These are phyloP conservation scores for Vitis hybrid DNA, from an alignment of 177 flowering plant genomes.

Conservation along the genomic window DNA sequence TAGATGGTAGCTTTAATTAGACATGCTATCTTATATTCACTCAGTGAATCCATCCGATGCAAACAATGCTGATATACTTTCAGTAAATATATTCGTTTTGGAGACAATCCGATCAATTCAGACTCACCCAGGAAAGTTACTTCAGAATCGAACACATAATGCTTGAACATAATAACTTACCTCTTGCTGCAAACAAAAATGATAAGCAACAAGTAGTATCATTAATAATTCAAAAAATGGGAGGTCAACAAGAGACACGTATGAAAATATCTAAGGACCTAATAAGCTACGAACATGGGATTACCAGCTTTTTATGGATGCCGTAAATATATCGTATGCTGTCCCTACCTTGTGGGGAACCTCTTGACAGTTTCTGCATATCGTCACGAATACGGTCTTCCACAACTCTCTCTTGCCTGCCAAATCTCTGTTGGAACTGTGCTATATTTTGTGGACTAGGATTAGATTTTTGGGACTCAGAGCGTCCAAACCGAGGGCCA, in stretches of 20 bases:
- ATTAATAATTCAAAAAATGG: conserved; percentile 17
- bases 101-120: conserved; percentile 52
- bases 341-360: conserved; percentile 94
- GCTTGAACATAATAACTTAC: conserved; percentile 85
- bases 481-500: conserved; percentile 45
- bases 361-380: conserved; percentile 62
- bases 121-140: conserved; percentile 59
- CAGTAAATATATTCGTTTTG: conserved; percentile 46
- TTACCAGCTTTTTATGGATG: conserved; percentile 44
- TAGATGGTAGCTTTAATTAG: conserved; percentile 53
- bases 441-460: conserved; percentile 40
- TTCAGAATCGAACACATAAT: conserved; percentile 67
- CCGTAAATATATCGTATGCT: conserved; percentile 43
- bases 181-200: conserved; percentile 84
- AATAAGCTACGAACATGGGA: conserved; percentile 32
- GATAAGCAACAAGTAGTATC: conserved; percentile 39
- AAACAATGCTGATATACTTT: conserved; percentile 49
- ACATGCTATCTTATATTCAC: conserved; percentile 52
- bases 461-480: conserved; percentile 49
- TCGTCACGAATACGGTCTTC: conserved; percentile 80
- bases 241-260: neutral
- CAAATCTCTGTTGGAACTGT: conserved; percentile 45
- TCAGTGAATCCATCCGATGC: conserved; percentile 52
- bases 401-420: conserved; percentile 60
- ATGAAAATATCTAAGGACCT: conserved; percentile 4